Base-by-base conservation (phyloP, 768 basidiomycete species). In the Lentinula detonsa region DNA sequence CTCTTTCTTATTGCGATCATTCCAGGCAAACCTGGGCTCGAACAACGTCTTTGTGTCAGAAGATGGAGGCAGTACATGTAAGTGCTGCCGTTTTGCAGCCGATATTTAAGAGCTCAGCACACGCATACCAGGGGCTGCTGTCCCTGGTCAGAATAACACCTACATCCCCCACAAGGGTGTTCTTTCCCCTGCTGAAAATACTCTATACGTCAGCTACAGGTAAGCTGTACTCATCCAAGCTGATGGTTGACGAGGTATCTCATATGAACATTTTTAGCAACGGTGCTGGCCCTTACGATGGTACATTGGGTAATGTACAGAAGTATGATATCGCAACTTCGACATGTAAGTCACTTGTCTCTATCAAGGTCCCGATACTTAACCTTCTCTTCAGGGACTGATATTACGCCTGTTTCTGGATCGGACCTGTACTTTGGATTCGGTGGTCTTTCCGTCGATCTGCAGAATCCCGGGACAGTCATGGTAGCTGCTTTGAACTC, bases 111-210 rank as follows among this genome's bases (percentile, higher is more conserved):
- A 28, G 8, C 37, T 39, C 37, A 18, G 7, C 9, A n/a, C 16
- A 39, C 13, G 46, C 9, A 2, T 11, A 2, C 16, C 49, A 86
- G 83, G 85, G 86, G 67, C 74, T 52, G 81, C 85, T 31, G 71
- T 88, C 61, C 67, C 81, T 33, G 85, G 86, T 1, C 83, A 84
- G 59, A 82, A 83, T 61, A 83, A 75, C 2, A 78, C 78, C 1
- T 86, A 75, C 67, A 68, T 88, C 31, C 83, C 85, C 2, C 87
- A 88, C 71, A 87, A 86, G 67, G 86, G 86, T 64, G 83, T 87
- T 16, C 67, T 87, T 23, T 85, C 85, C 4, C 81, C 82, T 1
- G 67, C 76, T 1, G 85, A 87, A 63, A 78, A 80, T 57, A 73
- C 77, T 0, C 72, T 88, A 5, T 88, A 87, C 64, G 73, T 87